A percentile compares a stretch with the other conserved stretches of the same genome.
These are phyloP conservation scores for Maudiozyma turicensis DNA, from an alignment of 805 yeast genomes.

Conservation along the genomic window DNA sequence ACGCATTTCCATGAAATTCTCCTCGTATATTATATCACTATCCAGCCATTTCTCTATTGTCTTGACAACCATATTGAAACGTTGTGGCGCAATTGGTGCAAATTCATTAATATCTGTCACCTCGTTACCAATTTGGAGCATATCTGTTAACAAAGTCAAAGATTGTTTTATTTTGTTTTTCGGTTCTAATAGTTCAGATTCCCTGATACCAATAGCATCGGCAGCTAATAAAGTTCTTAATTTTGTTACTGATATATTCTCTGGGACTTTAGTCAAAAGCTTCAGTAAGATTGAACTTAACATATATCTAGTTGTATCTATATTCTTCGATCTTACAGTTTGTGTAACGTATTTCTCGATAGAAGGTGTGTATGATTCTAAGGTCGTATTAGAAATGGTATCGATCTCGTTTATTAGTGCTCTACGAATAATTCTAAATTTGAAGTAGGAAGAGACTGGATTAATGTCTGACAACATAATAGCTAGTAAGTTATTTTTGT, in stretches of 20 bases:
- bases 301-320: constrained; percentile 26
- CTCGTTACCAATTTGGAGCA: constrained; percentile 19
- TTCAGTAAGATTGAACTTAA: constrained; percentile 29
- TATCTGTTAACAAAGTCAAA: constrained; percentile 38
- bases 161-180: constrained; percentile 34
- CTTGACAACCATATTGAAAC: constrained; percentile 52
- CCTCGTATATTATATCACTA: constrained; percentile 51
- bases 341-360: constrained; percentile 29
- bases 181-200: constrained; percentile 31
- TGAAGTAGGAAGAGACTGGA: constrained; percentile 19
- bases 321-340: constrained; percentile 21
- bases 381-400: constrained; percentile 13
- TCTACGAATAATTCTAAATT: constrained; percentile 28
- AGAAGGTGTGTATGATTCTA: constrained; percentile 18
- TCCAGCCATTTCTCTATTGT: constrained; percentile 50
- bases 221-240: constrained; percentile 54
- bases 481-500: background rate
- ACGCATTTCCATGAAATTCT: constrained; percentile 42
- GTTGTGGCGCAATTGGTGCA: constrained; percentile 49
- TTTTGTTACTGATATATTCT: constrained; percentile 36
- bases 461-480: background rate
- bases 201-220: constrained; percentile 48
- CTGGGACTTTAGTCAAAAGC: constrained; percentile 27
- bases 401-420: constrained; percentile 29
- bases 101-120: constrained; percentile 16